These are phyloP conservation scores for Podospora comata DNA, from an alignment of 495 filamentous ascomycete genomes.

Conservation along the genomic window DNA sequence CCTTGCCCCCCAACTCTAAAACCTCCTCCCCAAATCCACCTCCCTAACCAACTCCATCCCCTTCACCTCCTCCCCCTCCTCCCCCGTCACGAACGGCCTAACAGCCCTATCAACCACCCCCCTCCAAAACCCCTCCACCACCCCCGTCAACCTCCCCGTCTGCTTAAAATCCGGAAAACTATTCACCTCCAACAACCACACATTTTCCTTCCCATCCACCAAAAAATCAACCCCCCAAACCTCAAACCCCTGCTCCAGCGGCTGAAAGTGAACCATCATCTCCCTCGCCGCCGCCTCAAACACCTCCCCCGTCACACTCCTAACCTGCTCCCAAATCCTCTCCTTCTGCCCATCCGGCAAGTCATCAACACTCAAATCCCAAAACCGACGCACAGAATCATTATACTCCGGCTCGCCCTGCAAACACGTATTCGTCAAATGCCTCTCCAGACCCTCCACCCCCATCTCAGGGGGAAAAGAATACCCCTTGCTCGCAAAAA, in stretches of 20 bases:
- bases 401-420: constrained; percentile 49
- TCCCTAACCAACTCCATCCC: constrained; percentile 35
- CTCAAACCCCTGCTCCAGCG: constrained; percentile 83
- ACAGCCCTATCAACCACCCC: constrained; percentile 66
- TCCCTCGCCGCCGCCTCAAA: constrained; percentile 80
- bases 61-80: constrained; percentile 19
- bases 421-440: constrained; percentile 97
- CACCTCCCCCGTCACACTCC: constrained; percentile 62
- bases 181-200: constrained; percentile 89
- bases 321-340: constrained; percentile 70
- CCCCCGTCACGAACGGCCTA: constrained; percentile 31
- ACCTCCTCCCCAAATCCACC: constrained; percentile 35
- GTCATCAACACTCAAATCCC: constrained; percentile 49
- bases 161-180: constrained; percentile 93
- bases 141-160: constrained; percentile 68
- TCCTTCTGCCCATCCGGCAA: constrained; percentile 27
- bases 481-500: constrained; percentile 78
- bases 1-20: constrained; percentile 8
- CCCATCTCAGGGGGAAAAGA: constrained; percentile 34
- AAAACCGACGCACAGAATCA: constrained; percentile 63
- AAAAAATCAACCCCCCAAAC: constrained; percentile 89
- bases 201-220: constrained; percentile 54
- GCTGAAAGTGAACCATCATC: constrained; percentile 89
- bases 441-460: constrained; percentile 59
- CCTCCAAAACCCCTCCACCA: constrained; percentile 74